phyloP scores from a whole-genome alignment of 192 early-diverging fungal species.

The Allomyces arbusculus region DNA sequence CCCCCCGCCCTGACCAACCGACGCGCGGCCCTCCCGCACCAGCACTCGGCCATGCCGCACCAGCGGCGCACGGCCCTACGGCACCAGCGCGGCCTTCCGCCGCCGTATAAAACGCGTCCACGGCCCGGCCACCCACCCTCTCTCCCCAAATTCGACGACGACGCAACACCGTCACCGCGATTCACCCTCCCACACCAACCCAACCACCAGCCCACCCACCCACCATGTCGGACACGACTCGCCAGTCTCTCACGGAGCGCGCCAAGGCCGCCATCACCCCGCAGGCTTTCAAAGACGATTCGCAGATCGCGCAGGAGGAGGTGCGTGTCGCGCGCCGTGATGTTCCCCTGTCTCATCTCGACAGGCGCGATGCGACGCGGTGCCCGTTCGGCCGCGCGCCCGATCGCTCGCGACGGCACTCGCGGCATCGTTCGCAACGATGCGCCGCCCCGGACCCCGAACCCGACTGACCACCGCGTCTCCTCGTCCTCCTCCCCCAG shows the following conservation, averaged over 20 bases:
- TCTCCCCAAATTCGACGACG: background rate
- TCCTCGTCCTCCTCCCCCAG: background rate
- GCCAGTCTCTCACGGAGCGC: background rate
- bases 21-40: no score
- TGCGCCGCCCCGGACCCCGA: no score
- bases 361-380: no score
- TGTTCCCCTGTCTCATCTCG: no score
- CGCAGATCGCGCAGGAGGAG: background rate
- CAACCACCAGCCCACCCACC: background rate
- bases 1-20: no score
- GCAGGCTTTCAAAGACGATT: background rate
- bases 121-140: background rate
- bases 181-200: background rate
- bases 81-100: no score
- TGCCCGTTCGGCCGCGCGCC: no score
- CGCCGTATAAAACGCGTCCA: background rate
- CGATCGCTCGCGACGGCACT: no score
- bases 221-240: background rate
- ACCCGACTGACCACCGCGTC: no score
- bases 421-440: no score
- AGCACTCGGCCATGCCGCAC: no score
- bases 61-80: no score
- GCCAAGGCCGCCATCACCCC: background rate
- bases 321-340: background rate
- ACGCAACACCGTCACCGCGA: background rate